These are phyloP conservation scores for Aegilops sharonensis DNA, from an alignment of 176 grass and related monocot species.

Conservation along the genomic window DNA sequence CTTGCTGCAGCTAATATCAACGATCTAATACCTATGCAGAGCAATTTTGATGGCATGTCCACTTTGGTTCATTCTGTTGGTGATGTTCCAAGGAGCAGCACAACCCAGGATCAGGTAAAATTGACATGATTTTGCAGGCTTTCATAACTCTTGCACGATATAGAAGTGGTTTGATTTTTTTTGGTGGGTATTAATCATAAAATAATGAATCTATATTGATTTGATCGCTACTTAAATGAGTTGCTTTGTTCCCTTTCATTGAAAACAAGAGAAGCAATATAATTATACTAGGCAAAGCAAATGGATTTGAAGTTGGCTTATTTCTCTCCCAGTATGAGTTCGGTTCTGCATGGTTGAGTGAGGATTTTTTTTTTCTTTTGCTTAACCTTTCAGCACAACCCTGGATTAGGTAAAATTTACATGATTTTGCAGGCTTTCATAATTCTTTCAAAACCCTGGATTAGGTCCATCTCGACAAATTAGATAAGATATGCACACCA, in stretches of 20 bases:
- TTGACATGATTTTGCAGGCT: neutral
- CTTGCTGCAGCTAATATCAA: constrained; percentile 36
- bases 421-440: constrained; percentile 4
- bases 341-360: constrained; percentile 6
- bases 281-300: constrained; percentile 16
- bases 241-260: neutral
- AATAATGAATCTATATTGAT: neutral
- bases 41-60: constrained; percentile 46
- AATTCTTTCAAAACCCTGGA: neutral
- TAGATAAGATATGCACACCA: neutral
- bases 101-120: constrained; percentile 84
- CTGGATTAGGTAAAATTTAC: constrained; percentile 69
- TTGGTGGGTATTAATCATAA: neutral
- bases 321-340: neutral
- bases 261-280: neutral
- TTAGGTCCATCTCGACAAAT: neutral
- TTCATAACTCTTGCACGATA: neutral
- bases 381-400: neutral
- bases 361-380: neutral
- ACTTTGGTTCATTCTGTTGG: constrained; percentile 54
- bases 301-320: neutral
- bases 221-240: constrained; percentile 13
- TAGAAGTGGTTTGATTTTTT: constrained; percentile 5
- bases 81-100: constrained; percentile 47
- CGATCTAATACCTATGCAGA: constrained; percentile 38